Base-by-base conservation (phyloP, 202 grass and related monocot genomes). In the Saccharum hybrid region DNA sequence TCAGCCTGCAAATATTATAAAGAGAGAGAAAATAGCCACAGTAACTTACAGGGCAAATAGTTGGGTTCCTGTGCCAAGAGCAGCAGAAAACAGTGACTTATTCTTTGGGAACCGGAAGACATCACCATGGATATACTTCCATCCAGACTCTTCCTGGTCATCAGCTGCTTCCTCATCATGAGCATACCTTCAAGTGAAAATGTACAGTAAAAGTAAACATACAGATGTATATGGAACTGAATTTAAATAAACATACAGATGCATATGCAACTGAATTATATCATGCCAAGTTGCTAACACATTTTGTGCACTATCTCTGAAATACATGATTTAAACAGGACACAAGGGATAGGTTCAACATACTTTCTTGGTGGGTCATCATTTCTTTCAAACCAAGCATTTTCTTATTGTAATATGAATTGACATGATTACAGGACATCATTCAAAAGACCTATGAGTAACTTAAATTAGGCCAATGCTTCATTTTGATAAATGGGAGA, bases 61-160 rank as follows among this genome's bases (percentile, higher is more conserved):
- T 62, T 98, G 96, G 83, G 92, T 98, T 76, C 96, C 96, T 63
- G 90, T 91, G 49, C 96, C 96, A 39, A 98, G 92, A 83, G 90
- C 94, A 90, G 96, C 92, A 6, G 96, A 86, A 90, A 98, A 95
- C 15, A 98, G 33, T 1, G 96, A 98, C 78, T 95, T 95, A 79
- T 98, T 90, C 82, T 93, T 88, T 63, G 96, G 96, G 46, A 95
- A 98, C 10, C 96, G 80, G 71, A 98, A 98, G 34, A 98, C 92
- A 83, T 98, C 96, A 78, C 96, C 96, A 22, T 98, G 96, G 42
- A 98, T 98, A 68, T 98, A 98, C 41, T 98, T 98, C 96, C 96
- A 98, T 45, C 96, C 96, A 83, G 90, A 91, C 75, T 98, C 96
- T 90, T 98, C 96, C 88, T 95, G 85, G 74, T 98, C 96, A 78